phyloP scores from a whole-genome alignment of 352 stramenopile genomes.

The Aphanomyces invadans region DNA sequence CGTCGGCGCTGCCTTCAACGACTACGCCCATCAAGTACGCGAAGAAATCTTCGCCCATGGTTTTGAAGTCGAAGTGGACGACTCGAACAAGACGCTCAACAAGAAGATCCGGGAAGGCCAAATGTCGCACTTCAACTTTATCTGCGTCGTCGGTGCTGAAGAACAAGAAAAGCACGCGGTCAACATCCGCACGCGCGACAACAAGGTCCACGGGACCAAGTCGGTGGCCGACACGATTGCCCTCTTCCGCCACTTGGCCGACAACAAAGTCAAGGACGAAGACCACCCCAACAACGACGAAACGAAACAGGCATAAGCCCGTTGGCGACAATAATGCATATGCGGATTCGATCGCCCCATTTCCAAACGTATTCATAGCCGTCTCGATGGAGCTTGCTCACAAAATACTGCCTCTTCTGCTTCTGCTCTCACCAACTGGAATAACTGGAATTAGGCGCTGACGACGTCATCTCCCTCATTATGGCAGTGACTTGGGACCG shows the following conservation, averaged over 20 bases:
- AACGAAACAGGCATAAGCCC: too few species aligned
- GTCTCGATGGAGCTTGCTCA: too few species aligned
- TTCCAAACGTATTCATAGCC: too few species aligned
- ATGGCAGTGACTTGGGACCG: too few species aligned
- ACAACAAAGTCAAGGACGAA: conserved; percentile 57
- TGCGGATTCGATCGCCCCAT: too few species aligned
- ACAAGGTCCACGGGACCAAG: conserved; percentile 91
- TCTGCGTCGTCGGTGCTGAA: conserved; percentile 92
- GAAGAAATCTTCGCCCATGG: conserved; percentile 86
- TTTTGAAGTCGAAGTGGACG: conserved; percentile 95
- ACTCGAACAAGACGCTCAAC: conserved; percentile 93
- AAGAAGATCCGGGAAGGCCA: conserved; percentile 98
- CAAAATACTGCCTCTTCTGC: too few species aligned
- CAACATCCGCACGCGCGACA: conserved; percentile 92
- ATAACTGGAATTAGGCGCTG: too few species aligned
- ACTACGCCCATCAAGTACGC: conserved; percentile 92
- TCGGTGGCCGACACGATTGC: conserved; percentile 91
- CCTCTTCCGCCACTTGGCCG: conserved; percentile 84
- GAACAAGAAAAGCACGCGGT: conserved; percentile 88
- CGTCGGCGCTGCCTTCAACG: conserved; percentile 89
- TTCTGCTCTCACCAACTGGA: too few species aligned
- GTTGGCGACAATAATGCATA: too few species aligned
- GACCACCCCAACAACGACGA: conserved; percentile 29
- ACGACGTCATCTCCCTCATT: too few species aligned
- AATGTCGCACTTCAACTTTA: conserved; percentile 98